These are phyloP conservation scores for Verticillium dahliae DNA, from an alignment of 2,329 filamentous ascomycete species.

Conservation along the genomic window DNA sequence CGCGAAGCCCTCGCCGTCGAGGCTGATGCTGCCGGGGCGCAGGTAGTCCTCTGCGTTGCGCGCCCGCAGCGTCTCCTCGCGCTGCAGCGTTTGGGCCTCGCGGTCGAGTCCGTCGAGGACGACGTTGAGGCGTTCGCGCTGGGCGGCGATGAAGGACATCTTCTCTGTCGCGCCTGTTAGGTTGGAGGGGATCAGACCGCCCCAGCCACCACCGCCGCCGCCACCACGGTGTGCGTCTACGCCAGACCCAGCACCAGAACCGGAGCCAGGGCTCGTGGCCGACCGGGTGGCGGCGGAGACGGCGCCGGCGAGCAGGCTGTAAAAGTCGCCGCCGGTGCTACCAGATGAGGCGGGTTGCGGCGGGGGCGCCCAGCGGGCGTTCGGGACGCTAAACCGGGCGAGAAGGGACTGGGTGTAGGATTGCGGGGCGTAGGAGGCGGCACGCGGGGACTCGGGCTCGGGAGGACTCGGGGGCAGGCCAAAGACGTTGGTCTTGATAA, in stretches of 20 bases:
- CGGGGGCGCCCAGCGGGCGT: constrained; percentile 47
- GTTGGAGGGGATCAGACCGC: constrained; percentile 63
- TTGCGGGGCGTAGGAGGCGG: constrained; percentile 37
- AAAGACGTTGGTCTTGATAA: constrained; percentile 70
- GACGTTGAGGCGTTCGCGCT: constrained; percentile 70
- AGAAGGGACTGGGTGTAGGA: constrained; percentile 77
- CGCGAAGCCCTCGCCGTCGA: not conserved
- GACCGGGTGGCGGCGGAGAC: constrained; percentile 48
- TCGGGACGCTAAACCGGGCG: constrained; percentile 78
- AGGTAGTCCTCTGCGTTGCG: not conserved
- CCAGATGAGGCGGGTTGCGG: constrained; percentile 15
- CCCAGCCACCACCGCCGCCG: constrained; percentile 16
- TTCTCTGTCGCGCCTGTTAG: constrained; percentile 60
- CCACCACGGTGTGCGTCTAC: not conserved
- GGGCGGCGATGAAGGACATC: constrained; percentile 67
- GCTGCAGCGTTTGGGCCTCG: constrained; percentile 61
- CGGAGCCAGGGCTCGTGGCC: constrained; percentile 26
- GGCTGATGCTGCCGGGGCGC: not conserved
- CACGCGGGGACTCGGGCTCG: constrained; percentile 28
- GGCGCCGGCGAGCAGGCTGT: constrained; percentile 68
- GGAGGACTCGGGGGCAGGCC: constrained; percentile 58
- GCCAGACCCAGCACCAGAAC: constrained; percentile 16
- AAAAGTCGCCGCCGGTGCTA: constrained; percentile 56
- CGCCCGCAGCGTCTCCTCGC: constrained; percentile 19
- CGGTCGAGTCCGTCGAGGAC: constrained; percentile 73